Evolutionary conservation across 2,329 filamentous ascomycete species (phyloP).

Genomic region (Nothomitra cinnamomea): DNA sequence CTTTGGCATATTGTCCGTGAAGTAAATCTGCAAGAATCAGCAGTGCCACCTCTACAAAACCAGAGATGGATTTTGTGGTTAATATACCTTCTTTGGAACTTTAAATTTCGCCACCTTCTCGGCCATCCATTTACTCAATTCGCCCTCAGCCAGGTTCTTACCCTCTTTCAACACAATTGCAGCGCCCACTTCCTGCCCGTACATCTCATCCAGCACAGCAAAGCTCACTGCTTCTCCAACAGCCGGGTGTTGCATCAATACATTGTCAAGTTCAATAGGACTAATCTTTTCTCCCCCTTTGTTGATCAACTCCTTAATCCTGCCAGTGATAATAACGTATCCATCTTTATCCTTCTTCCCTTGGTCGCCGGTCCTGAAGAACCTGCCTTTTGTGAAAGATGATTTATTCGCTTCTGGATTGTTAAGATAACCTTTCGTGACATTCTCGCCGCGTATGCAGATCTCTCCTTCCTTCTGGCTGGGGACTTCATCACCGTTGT

Average conservation of each 20-base stretch:
- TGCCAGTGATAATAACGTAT: constrained; percentile 73
- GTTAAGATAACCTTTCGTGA: constrained; percentile 74
- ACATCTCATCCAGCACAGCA: constrained; percentile 65
- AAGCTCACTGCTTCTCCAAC: constrained; percentile 71
- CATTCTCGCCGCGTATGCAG: constrained; percentile 65
- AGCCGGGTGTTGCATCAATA: constrained; percentile 53
- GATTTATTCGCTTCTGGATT: constrained; percentile 59
- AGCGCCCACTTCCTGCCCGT: constrained; percentile 35
- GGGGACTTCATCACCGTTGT: constrained; percentile 47
- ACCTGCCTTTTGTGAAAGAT: constrained; percentile 57
- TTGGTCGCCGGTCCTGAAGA: constrained; percentile 80
- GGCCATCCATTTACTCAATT: constrained; percentile 50
- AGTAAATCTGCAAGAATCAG: constrained; percentile 42
- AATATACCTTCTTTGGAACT: constrained; percentile 57
- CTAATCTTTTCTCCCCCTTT: constrained; percentile 83
- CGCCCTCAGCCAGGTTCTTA: constrained; percentile 40
- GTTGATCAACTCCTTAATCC: constrained; percentile 87
- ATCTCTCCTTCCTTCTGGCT: constrained; percentile 64
- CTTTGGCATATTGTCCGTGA: constrained; percentile 73
- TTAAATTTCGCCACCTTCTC: constrained; percentile 69
- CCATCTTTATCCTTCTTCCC: constrained; percentile 65
- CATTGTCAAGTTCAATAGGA: constrained; percentile 76
- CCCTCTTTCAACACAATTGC: constrained; percentile 31
- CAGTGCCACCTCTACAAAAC: constrained; percentile 7
- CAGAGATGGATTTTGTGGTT: neutral